phyloP scores from a whole-genome alignment of 495 filamentous ascomycete species.

The Penicillium waksmanii region DNA sequence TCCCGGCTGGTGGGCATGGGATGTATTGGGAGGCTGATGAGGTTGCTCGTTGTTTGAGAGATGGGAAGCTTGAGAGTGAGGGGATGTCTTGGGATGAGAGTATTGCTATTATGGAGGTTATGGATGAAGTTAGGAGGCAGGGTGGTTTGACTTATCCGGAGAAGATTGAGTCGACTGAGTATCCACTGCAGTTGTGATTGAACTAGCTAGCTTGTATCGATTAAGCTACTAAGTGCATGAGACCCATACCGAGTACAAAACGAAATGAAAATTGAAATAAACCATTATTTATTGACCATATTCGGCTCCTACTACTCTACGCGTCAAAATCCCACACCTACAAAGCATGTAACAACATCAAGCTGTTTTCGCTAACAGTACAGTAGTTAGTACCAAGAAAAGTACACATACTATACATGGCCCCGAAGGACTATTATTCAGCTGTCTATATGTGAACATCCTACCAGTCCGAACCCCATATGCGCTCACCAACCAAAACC shows the following conservation, averaged over 20 bases:
- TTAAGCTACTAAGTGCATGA: too few relatives aligned
- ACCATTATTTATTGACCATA: too few relatives aligned
- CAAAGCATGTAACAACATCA: too few relatives aligned
- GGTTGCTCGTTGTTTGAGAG: slow-evolving; percentile 77
- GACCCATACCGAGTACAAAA: too few relatives aligned
- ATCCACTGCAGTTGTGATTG: slow-evolving; percentile 47
- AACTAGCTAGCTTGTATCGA: too few relatives aligned
- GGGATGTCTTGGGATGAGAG: slow-evolving; percentile 78
- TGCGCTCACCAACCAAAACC: slow-evolving; percentile 18
- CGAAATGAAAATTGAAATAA: too few relatives aligned
- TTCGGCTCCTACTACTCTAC: too few relatives aligned
- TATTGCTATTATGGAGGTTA: slow-evolving; percentile 88
- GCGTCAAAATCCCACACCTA: too few relatives aligned
- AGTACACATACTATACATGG: slow-evolving; percentile 39
- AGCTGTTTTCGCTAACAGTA: too few relatives aligned
- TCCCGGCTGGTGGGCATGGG: slow-evolving; percentile 72
- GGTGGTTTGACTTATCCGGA: slow-evolving; percentile 79
- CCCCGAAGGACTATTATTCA: slow-evolving; percentile 24
- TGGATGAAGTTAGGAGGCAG: slow-evolving; percentile 86
- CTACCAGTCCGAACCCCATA: slow-evolving; percentile 18
- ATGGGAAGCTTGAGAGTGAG: slow-evolving; percentile 81
- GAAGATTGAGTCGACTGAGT: slow-evolving; percentile 77
- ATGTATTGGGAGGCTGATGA: slow-evolving; percentile 98
- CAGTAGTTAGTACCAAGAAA: slow-evolving; percentile 24
- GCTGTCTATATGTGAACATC: slow-evolving; percentile 30